Base-by-base conservation (phyloP, 176 grass and related monocot species). In the Musa schizocarpa region DNA sequence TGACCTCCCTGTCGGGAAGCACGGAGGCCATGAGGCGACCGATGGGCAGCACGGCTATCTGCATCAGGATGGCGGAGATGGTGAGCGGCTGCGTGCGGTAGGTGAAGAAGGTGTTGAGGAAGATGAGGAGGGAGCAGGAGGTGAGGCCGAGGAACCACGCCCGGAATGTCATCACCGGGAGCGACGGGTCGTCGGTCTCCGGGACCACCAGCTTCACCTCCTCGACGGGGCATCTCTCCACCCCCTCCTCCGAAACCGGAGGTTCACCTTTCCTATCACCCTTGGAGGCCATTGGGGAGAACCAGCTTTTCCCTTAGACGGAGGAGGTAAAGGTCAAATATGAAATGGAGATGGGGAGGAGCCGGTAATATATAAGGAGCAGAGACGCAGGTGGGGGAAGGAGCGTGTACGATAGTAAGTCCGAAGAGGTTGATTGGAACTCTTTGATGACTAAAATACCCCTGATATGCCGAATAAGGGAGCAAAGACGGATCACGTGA, bases 51-150 rank as follows among this genome's bases (percentile, higher is more conserved):
- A 43, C 55, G 57, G 58, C 19, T 27, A 76, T 76, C 74, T 76
- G 74, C 74, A 76, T 76, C 7, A 76, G 57, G 74, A 76, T 76
- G 29, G 74, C 74, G 13, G 74, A 76, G 55, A 76, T 76, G 29
- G 57, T 20, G 57, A 76, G 57, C 74, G 74, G 74, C 74, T 76
- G 74, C 56, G 74, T 76, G 34, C 74, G 74, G 34, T 63, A 76
- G 56, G 74, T 76, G 74, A 63, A 76, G 74, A 76, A 76, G 74
- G 74, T 76, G 58, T 76, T 76, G 74, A 76, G 74, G 58, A 76
- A 76, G 56, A 22, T 22, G 22, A 22, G 22, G 22, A 22, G 22
- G 22, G 22, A 22, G 22, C 22, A 22, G 22, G 22, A 22, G 22
- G 22, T 22, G 22, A 22, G 22, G 22, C 22, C 22, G 22, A 22